Base-by-base conservation (phyloP, 495 filamentous ascomycete genomes). In the Aspergillus sclerotioniger region DNA sequence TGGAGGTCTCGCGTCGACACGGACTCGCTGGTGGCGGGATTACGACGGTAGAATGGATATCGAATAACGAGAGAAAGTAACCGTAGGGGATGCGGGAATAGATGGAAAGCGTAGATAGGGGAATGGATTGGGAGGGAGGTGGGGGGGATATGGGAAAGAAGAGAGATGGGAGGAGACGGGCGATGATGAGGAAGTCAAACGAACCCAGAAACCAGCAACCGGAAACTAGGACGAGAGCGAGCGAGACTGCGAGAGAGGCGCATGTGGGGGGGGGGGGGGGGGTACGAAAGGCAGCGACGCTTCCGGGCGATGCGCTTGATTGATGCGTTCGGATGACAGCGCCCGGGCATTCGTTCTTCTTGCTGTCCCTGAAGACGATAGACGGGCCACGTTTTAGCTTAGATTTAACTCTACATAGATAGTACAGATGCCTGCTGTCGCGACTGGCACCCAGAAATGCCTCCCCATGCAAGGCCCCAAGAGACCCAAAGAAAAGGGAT, bases 271-370 rank as follows among this genome's bases (percentile, higher is more conserved):
- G 57, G 57, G 44, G 29, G 25, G 54, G 47, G 57, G 57, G 45
- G 57, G 53, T 51, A 52, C 58, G 16, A 50, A 50, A 50, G 47
- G 53, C 59, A 53, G 39, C 53, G 66, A 72, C 66, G 71, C 57
- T 75, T 75, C 56, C 72, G 72, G 69, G 48, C 51, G 51, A 61
- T 62, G 50, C 49, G 48, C 54, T 59, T 50, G 37, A 46, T 12
- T 15, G 19, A 15, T 17, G 16, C 15, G 13, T 17, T 29, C 25
- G 25, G 48, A 51, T 51, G 48, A 51, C 48, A 29, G 48, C 48
- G 48, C 29, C 25, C 25, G 25, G 25, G 25, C 25, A 25, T 25
- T 25, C 25, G 25, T 25, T 25, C 25, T 2, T 25, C 25, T 25
- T 41, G 37, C n/a, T 41, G 37, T 41, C 37, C 37, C 37, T 41